Percentiles rank a stretch among this genome's conserved stretches.
Conservation (phyloP, 768 basidiomycete species). For the Pleurotus tuoliensis region DNA sequence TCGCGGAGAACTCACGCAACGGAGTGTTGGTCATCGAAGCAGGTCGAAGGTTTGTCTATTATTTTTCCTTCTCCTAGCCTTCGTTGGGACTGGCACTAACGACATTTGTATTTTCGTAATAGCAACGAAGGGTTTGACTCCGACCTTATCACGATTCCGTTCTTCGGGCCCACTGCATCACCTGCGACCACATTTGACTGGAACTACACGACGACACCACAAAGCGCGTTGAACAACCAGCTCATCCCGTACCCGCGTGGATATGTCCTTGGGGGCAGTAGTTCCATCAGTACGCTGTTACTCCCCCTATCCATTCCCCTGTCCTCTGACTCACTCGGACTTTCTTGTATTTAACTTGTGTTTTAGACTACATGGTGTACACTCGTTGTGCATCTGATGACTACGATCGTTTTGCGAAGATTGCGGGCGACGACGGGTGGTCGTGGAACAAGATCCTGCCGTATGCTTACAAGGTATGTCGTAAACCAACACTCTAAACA, state of each 20-base stretch:
- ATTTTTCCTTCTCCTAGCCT: neutral
- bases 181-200: conserved; percentile 16
- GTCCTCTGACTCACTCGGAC: too few species aligned
- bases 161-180: conserved; percentile 9
- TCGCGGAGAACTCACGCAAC: neutral
- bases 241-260: conserved; percentile 18
- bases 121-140: conserved; percentile 16
- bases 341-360: neutral
- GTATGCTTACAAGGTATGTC: conserved; percentile 23
- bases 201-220: conserved; percentile 24
- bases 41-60: neutral
- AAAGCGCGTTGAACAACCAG: conserved; percentile 15
- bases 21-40: conserved; percentile 2
- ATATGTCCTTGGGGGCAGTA: conserved; percentile 19
- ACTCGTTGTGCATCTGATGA: conserved; percentile 31
- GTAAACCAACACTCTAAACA: neutral
- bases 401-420: conserved; percentile 27
- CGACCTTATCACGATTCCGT: conserved; percentile 11
- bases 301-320: too few species aligned
- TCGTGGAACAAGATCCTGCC: conserved; percentile 30
- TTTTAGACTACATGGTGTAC: conserved; percentile 18
- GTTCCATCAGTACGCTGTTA: conserved; percentile 23
- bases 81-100: neutral
- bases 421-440: conserved; percentile 34
- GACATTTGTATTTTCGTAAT: neutral